Conservation (phyloP, 2,329 filamentous ascomycete genomes). For the Sclerotinia glacialis region DNA sequence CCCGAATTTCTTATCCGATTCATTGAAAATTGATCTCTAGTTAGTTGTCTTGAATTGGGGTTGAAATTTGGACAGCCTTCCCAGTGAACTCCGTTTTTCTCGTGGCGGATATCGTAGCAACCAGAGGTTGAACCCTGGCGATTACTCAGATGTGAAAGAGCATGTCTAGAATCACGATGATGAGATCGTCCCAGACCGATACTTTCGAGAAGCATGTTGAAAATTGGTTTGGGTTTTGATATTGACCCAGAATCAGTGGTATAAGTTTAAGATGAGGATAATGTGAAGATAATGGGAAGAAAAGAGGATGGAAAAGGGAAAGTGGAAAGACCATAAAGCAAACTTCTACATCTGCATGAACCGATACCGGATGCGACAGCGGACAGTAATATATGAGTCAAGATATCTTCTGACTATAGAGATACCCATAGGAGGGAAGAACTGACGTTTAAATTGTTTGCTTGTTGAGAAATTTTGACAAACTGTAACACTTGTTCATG, state of each 20-base stretch:
- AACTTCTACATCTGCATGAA: background rate
- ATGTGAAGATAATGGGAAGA: no score
- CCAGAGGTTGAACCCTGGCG: constrained; percentile 2
- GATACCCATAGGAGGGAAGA: background rate
- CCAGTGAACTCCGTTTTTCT: constrained; percentile 18
- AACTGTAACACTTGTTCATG: constrained; percentile 10
- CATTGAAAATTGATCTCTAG: constrained; percentile 9
- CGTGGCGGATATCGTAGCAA: constrained; percentile 17
- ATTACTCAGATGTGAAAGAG: constrained; percentile 2
- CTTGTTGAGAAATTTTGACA: constrained; percentile 8
- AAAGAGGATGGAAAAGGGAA: background rate
- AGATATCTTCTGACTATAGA: constrained; percentile 6
- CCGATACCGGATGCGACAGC: constrained; percentile 15
- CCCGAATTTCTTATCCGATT: background rate
- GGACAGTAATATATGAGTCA: constrained; percentile 8
- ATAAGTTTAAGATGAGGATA: background rate
- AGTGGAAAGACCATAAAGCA: background rate
- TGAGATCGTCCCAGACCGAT: constrained; percentile 5
- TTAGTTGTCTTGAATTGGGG: background rate
- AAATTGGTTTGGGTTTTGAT: background rate
- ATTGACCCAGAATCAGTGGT: background rate
- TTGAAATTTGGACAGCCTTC: constrained; percentile 18
- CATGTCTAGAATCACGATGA: constrained; percentile 17
- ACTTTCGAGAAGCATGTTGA: constrained; percentile 12
- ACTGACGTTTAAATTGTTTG: constrained; percentile 8